Percentiles rank a stretch among this genome's conserved stretches.
These are phyloP conservation scores for Paecilomyces niveus DNA, from an alignment of 2,329 filamentous ascomycete species.

Conservation along the genomic window DNA sequence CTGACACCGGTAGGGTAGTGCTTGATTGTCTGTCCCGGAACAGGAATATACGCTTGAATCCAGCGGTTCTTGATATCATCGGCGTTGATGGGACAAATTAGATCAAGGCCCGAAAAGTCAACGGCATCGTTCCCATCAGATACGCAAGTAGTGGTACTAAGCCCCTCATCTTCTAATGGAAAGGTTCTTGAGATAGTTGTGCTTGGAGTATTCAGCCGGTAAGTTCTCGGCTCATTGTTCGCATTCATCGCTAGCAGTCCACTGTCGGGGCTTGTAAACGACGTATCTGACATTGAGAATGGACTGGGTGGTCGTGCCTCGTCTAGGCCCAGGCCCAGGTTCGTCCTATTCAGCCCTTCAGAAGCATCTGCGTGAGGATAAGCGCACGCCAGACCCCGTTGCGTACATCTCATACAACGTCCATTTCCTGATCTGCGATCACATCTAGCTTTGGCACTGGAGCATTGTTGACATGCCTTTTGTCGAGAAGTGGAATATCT, in stretches of 20 bases:
- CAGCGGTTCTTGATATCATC: conserved; percentile 45
- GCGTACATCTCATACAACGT: background rate
- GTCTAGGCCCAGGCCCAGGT: background rate
- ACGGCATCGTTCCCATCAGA: conserved; percentile 9
- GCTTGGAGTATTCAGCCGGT: background rate
- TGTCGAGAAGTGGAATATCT: background rate
- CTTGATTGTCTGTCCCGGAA: conserved; percentile 38
- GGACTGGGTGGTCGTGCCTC: background rate
- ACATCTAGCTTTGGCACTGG: background rate
- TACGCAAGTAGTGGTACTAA: background rate
- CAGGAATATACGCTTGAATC: conserved; percentile 42
- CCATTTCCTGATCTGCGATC: background rate
- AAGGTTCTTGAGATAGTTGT: background rate
- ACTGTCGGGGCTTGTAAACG: background rate
- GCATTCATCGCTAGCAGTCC: background rate
- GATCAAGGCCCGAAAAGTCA: conserved; percentile 26
- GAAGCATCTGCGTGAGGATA: background rate
- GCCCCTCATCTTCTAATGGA: background rate
- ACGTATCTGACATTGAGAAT: background rate
- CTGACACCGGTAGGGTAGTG: conserved; percentile 32
- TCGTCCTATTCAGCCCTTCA: background rate
- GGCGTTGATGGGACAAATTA: conserved; percentile 42
- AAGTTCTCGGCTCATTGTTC: background rate
- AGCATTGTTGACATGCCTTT: background rate
- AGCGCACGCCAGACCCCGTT: background rate